These are phyloP conservation scores for Naegleria fowleri DNA, from an alignment of 208 protist species.

Conservation along the genomic window DNA sequence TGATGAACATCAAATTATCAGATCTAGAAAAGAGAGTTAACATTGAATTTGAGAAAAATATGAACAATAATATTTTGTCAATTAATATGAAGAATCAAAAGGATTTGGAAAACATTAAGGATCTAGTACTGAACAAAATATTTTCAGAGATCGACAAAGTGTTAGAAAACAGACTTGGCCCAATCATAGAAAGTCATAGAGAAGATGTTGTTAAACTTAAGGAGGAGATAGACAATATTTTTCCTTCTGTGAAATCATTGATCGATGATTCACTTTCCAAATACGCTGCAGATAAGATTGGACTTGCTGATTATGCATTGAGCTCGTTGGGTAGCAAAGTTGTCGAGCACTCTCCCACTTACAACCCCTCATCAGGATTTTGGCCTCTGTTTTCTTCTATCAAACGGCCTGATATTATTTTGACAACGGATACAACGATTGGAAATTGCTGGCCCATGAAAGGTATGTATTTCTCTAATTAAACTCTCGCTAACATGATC, in stretches of 20 bases:
- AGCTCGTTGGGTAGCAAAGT: background rate
- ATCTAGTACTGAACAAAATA: background rate
- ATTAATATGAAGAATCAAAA: background rate
- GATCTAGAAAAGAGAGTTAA: background rate
- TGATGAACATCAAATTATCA: background rate
- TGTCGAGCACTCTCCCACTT: background rate
- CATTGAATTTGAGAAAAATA: background rate
- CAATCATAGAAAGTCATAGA: background rate
- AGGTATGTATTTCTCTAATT: background rate
- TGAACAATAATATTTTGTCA: background rate
- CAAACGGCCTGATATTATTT: background rate
- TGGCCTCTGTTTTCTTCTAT: background rate
- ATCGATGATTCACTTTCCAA: background rate
- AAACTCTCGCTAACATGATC: too few relatives aligned
- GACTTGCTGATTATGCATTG: background rate
- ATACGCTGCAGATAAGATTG: background rate
- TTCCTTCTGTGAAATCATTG: background rate
- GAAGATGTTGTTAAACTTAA: background rate
- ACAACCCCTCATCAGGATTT: too few relatives aligned
- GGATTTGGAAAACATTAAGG: background rate
- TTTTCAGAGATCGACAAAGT: background rate
- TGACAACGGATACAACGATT: background rate
- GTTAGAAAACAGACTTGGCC: background rate
- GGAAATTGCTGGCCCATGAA: conserved; percentile 18
- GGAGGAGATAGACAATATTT: background rate